A percentile compares a stretch with the other conserved stretches of the same genome.
phyloP scores from a whole-genome alignment of 1,139 yeast species.

The Candida tetrigidarum region DNA sequence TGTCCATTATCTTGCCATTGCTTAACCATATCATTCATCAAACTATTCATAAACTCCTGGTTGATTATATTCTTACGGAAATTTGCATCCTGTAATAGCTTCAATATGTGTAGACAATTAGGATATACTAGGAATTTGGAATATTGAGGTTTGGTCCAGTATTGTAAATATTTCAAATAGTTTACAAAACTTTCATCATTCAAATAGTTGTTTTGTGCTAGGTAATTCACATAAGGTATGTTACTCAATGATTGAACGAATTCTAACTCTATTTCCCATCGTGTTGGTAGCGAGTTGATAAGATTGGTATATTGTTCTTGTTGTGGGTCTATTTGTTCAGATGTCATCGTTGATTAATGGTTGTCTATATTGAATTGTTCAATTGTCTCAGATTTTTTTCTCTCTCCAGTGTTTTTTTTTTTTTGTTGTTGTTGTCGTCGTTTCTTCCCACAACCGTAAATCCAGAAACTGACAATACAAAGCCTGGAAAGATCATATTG shows the following conservation, averaged over 20 bases:
- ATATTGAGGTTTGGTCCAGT: conserved; percentile 74
- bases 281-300: conserved; percentile 54
- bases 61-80: conserved; percentile 59
- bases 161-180: conserved; percentile 68
- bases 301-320: conserved; percentile 15
- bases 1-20: conserved; percentile 52
- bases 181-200: conserved; percentile 63
- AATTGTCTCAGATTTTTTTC: conserved; percentile 1
- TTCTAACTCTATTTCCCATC: conserved; percentile 85
- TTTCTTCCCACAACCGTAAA: too few relatives aligned
- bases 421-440: conserved; percentile 4
- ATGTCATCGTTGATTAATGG: background rate
- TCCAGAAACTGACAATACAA: too few relatives aligned
- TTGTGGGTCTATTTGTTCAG: conserved; percentile 4
- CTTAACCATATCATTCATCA: conserved; percentile 78
- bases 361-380: too few relatives aligned
- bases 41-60: conserved; percentile 59
- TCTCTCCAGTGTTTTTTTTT: conserved; percentile 1
- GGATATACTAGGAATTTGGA: conserved; percentile 73
- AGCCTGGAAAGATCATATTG: too few relatives aligned
- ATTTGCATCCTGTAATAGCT: conserved; percentile 58
- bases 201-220: conserved; percentile 75
- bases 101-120: conserved; percentile 68
- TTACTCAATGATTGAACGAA: conserved; percentile 84
- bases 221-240: conserved; percentile 71